phyloP scores from a whole-genome alignment of 768 basidiomycete genomes.

The Holtermanniella nyarrowii region DNA sequence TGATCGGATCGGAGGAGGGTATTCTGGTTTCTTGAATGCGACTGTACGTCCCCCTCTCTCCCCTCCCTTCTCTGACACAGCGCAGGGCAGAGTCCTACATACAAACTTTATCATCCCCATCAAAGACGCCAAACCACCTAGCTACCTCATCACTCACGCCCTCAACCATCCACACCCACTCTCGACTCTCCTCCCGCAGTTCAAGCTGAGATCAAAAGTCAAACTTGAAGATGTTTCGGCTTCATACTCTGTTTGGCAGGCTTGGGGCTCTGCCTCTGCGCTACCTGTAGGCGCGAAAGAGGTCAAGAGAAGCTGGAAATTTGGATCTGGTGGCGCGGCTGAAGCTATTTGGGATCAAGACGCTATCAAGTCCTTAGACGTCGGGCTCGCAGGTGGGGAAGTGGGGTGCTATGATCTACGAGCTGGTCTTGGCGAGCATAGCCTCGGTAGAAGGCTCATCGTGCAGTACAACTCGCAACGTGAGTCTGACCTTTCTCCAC shows the following conservation, averaged over 20 bases:
- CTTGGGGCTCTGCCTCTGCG: constrained; percentile 54
- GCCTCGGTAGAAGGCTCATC: constrained; percentile 68
- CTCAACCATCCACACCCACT: constrained; percentile 16
- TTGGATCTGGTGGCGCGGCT: constrained; percentile 61
- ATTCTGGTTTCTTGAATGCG: constrained; percentile 65
- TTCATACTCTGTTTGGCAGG: constrained; percentile 70
- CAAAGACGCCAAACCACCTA: constrained; percentile 43
- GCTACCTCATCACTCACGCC: constrained; percentile 49
- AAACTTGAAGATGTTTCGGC: constrained; percentile 66
- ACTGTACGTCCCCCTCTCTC: constrained; percentile 48
- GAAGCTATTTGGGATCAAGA: constrained; percentile 62
- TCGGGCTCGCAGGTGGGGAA: constrained; percentile 29
- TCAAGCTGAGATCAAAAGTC: constrained; percentile 84
- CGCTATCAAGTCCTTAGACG: constrained; percentile 45
- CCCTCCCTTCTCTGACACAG: background rate
- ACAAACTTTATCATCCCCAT: constrained; percentile 73
- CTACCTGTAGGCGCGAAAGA: constrained; percentile 30
- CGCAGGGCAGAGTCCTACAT: constrained; percentile 75
- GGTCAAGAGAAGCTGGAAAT: constrained; percentile 48
- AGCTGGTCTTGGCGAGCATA: constrained; percentile 40
- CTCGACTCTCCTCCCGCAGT: constrained; percentile 48
- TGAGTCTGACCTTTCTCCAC: constrained; percentile 44
- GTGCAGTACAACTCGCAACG: constrained; percentile 61
- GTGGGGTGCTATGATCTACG: constrained; percentile 40
- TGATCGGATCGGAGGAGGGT: constrained; percentile 51